Evolutionary conservation across 768 basidiomycete genomes (phyloP).

Genomic region (Mycena polygramma): DNA sequence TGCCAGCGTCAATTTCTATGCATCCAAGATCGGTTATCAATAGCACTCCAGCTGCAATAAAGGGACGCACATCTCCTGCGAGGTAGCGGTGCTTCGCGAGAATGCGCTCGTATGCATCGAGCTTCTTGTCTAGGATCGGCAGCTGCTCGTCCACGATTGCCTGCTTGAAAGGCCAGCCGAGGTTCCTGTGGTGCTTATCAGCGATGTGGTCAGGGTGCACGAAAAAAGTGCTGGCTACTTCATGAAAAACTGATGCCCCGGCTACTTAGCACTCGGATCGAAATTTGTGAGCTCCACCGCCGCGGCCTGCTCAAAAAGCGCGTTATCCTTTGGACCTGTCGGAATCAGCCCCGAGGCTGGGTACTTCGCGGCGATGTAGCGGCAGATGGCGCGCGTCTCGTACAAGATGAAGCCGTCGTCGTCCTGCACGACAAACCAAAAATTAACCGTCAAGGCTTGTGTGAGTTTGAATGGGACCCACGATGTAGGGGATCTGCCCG

Average conservation of each 20-base stretch:
- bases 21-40: neutral
- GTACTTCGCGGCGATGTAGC: slow-evolving; percentile 61
- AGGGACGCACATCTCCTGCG: slow-evolving; percentile 53
- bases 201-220: neutral
- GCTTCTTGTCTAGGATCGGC: slow-evolving; percentile 45
- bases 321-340: slow-evolving; percentile 36
- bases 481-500: slow-evolving; percentile 50
- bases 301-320: slow-evolving; percentile 44
- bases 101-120: slow-evolving; percentile 59
- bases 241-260: slow-evolving; percentile 1
- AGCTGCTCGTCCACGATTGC: slow-evolving; percentile 38
- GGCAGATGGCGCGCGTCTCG: slow-evolving; percentile 61
- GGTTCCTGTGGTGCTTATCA: neutral
- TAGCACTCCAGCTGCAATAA: neutral
- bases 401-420: slow-evolving; percentile 64
- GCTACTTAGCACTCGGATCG: slow-evolving; percentile 4
- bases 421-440: slow-evolving; percentile 37
- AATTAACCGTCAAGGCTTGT: neutral
- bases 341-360: slow-evolving; percentile 58
- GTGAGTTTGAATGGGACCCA: neutral
- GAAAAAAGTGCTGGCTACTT: neutral
- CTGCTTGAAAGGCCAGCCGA: slow-evolving; percentile 27
- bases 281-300: slow-evolving; percentile 22
- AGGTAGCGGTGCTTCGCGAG: slow-evolving; percentile 57
- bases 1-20: neutral